phyloP scores from a whole-genome alignment of 2,329 filamentous ascomycete species.

The Ophidiomyces ophidiicola region DNA sequence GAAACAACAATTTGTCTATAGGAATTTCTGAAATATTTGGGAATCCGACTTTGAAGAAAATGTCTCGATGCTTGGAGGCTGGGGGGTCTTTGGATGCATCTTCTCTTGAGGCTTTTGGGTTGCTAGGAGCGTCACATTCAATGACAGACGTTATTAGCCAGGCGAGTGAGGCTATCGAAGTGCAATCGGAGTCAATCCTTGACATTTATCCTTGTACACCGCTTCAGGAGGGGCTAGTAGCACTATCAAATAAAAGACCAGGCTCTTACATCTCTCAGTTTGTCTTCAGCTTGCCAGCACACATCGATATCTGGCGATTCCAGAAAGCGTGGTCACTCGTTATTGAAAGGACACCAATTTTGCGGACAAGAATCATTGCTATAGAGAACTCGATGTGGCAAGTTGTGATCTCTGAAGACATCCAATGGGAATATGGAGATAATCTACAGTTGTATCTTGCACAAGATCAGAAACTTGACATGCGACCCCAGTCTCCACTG shows the following conservation, averaged over 20 bases:
- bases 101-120: constrained; percentile 34
- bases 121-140: constrained; percentile 21
- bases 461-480: constrained; percentile 13
- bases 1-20: background rate
- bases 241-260: constrained; percentile 18
- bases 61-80: background rate
- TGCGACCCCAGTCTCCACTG: constrained; percentile 17
- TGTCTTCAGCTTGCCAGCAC: constrained; percentile 25
- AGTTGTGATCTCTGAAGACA: constrained; percentile 19
- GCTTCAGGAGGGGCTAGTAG: constrained; percentile 29
- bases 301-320: constrained; percentile 22
- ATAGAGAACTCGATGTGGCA: constrained; percentile 13
- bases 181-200: constrained; percentile 20
- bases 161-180: constrained; percentile 17
- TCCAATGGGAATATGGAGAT: constrained; percentile 16
- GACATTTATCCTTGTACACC: constrained; percentile 25
- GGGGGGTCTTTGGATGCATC: constrained; percentile 29
- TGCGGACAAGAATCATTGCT: constrained; percentile 30
- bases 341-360: constrained; percentile 26
- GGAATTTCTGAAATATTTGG: background rate
- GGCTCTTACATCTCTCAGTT: constrained; percentile 28
- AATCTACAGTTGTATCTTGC: constrained; percentile 14
- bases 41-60: background rate
- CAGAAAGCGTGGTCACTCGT: constrained; percentile 28
- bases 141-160: constrained; percentile 13